These are phyloP conservation scores for Crotalaria pallida DNA, from an alignment of 306 rosid species.

Conservation along the genomic window DNA sequence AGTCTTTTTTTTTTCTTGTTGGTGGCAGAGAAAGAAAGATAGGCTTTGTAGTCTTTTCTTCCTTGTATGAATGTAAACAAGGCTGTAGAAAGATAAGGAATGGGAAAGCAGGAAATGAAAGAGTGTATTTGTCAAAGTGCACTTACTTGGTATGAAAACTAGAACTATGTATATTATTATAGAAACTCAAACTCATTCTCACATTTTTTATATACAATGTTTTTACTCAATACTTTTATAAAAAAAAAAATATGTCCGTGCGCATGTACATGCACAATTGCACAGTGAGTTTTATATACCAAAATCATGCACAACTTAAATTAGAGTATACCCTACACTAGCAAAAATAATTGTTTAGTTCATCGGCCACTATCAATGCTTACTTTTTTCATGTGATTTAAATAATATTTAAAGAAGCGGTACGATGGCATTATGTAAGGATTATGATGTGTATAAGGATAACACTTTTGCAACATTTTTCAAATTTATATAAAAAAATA, in stretches of 20 bases:
- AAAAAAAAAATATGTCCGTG: background rate
- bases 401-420: too few species aligned
- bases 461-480: too few species aligned
- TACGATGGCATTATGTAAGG: too few species aligned
- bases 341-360: background rate
- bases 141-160: too few species aligned
- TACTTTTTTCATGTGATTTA: background rate
- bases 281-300: background rate
- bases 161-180: too few species aligned
- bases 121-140: background rate
- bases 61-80: constrained; percentile 32
- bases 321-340: background rate
- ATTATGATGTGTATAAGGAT: too few species aligned
- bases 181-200: background rate
- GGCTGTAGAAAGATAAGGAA: constrained; percentile 34
- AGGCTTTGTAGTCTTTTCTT: background rate
- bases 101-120: constrained; percentile 37
- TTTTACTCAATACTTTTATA: background rate
- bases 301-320: background rate
- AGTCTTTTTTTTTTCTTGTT: constrained; percentile 18
- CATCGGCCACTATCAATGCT: background rate
- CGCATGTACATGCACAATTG: background rate
- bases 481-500: too few species aligned
- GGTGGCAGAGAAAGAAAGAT: constrained; percentile 13
- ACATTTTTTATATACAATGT: background rate